Base-by-base conservation (phyloP, 164 flowering plant genomes). In the Malania oleifera region DNA sequence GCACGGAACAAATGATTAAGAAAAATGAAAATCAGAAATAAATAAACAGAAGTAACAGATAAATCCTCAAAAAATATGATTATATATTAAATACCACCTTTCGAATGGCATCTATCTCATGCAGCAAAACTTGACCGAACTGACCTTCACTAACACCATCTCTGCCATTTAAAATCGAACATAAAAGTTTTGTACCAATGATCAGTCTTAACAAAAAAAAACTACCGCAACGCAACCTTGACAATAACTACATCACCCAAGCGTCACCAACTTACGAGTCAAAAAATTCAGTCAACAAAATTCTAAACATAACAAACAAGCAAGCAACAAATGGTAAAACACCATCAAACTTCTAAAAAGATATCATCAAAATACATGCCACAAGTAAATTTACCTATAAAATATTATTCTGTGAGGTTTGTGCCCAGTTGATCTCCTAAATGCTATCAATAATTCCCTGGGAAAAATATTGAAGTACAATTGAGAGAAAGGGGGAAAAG, bases 81-180 rank as follows among this genome's bases (percentile, higher is more conserved):
- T 7, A 34, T 34, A 12, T 24, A 14, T 11, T 2, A 41, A 9
- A 7, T 11, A 20, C 0, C 64, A 85, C 91, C 81, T 77, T 69
- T 17, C 85, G 57, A 8, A 86, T 80, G 0, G 83, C 82, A 64
- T 70, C 80, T 69, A 86, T 65, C 59, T 86, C 92, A 62, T 75
- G 11, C 0, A 78, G 61, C 64, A 86, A 66, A 45, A 86, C 87
- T 25, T 81, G 80, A 47, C 51, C 65, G 27, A 92, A 92, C 23
- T 92, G 97, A 0, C 96, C 96, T 67, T 92, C 97, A 60, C 95
- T 83, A 0, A 89, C 96, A 2, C 98, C 98, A 81, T 84, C 98
- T 60, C 98, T 92, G 85, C 23, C 58, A 66, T 18, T 34, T n/a
- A 20, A 35, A 50, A n/a, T n/a, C n/a, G n/a, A n/a, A n/a, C n/a